Evolutionary conservation across 2,329 filamentous ascomycete genomes (phyloP).

Genomic region (Zasmidium citrigriseum): DNA sequence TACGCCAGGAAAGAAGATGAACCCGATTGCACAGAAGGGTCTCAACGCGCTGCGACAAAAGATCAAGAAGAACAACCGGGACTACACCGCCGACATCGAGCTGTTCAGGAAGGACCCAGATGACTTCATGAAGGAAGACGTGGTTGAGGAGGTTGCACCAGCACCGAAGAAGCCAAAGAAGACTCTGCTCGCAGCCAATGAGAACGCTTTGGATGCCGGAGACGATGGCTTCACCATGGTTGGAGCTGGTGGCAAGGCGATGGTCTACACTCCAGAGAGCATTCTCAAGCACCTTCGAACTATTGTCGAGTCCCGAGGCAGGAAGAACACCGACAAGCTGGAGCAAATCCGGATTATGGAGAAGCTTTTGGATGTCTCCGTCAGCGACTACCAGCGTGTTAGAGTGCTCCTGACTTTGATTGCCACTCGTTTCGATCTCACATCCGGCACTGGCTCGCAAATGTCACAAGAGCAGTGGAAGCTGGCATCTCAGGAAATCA

Average conservation of each 20-base stretch:
- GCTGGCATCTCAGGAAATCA: slow-evolving; percentile 83
- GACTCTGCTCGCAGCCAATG: slow-evolving; percentile 52
- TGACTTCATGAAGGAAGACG: slow-evolving; percentile 81
- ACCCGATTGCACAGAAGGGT: slow-evolving; percentile 88
- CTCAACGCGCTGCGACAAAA: slow-evolving; percentile 97
- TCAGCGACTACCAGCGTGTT: slow-evolving; percentile 90
- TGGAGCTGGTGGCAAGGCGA: slow-evolving; percentile 81
- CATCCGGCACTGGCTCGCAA: slow-evolving; percentile 72
- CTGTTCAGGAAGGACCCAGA: slow-evolving; percentile 84
- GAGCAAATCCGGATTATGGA: slow-evolving; percentile 99
- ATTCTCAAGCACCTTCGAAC: slow-evolving; percentile 95
- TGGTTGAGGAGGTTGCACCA: slow-evolving; percentile 65
- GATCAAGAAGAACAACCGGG: slow-evolving; percentile 98
- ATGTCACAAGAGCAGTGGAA: slow-evolving; percentile 99
- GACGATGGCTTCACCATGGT: slow-evolving; percentile 89
- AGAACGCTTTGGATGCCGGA: slow-evolving; percentile 58
- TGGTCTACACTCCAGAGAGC: slow-evolving; percentile 93
- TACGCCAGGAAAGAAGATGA: slow-evolving; percentile 91
- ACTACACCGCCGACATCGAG: slow-evolving; percentile 84
- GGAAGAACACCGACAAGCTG: slow-evolving; percentile 94
- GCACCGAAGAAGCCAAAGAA: slow-evolving; percentile 56
- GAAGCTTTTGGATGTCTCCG: slow-evolving; percentile 86
- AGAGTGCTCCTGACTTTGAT: slow-evolving; percentile 88
- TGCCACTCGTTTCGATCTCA: slow-evolving; percentile 91
- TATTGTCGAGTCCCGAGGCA: slow-evolving; percentile 93